Base-by-base conservation (phyloP, 257 asterid genomes). In the Handroanthus guayacan region DNA sequence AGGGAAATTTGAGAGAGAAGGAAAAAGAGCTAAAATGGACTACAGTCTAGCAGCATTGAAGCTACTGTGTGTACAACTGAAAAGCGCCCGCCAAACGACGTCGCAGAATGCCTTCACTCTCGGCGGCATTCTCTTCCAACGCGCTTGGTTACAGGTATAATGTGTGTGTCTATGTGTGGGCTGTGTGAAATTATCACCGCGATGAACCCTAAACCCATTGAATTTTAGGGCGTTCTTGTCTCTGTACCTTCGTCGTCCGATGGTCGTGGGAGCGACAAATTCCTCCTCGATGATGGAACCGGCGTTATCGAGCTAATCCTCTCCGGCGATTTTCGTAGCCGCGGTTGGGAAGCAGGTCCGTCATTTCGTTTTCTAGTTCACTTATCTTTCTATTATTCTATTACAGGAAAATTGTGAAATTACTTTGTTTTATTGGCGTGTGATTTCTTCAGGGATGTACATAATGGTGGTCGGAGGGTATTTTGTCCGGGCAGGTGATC, bases 391-490 rank as follows among this genome's bases (percentile, higher is more conserved):
- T 4, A 57, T 20, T 9, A 9, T 39, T 64, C 34, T 39, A 25
- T n/a, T 17, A 31, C 9, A 6, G 45, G 8, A 6, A 54, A 18
- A 73, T 36, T 39, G 10, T 5, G 20, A 18, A 50, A 45, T 10
- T 37, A 9, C 39, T 45, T 13, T 48, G n/a, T 63, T 39, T 2
- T n/a, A 55, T 36, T 56, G 36, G 56, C 56, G 17, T 57, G 68
- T 63, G 31, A 2, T 57, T 52, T 65, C 2, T 47, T 78, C 74
- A 95, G 99, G 99, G 44, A 89, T 82, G 90, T 91, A 95, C 50
- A 80, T 92, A 63, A 92, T 95, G 99, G 98, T 92, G 79, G 97
- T 95, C 72, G 99, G 99, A 81, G 89, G 71, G 13, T 87, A 85
- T 81, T 43, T 9, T 41, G 78, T 74, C 11, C 84, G 83, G 52